phyloP scores from a whole-genome alignment of 2,329 filamentous ascomycete genomes.

The Calonectria pseudoturangicola region DNA sequence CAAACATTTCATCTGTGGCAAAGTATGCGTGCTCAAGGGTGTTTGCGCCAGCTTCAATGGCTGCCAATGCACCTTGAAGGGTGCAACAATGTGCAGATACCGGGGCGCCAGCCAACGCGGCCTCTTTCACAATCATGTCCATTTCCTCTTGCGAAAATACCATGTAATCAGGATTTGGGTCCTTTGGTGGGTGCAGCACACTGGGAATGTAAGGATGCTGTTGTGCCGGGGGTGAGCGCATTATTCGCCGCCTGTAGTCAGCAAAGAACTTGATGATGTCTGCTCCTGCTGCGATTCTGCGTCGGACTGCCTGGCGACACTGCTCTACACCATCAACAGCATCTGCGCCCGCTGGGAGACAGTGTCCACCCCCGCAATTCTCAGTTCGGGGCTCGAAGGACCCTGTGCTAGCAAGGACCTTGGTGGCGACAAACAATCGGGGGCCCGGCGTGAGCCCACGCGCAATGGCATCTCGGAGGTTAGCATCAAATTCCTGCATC shows the following conservation, averaged over 20 bases:
- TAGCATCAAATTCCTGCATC: slow-evolving; percentile 69
- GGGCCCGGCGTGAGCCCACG: slow-evolving; percentile 73
- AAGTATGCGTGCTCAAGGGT: slow-evolving; percentile 68
- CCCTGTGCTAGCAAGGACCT: slow-evolving; percentile 66
- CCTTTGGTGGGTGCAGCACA: slow-evolving; percentile 40
- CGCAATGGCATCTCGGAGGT: slow-evolving; percentile 72
- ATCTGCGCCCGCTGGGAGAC: slow-evolving; percentile 25
- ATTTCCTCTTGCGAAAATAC: slow-evolving; percentile 70
- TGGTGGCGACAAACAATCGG: slow-evolving; percentile 73
- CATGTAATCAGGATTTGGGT: slow-evolving; percentile 64
- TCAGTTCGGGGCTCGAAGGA: slow-evolving; percentile 70
- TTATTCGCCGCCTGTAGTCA: slow-evolving; percentile 66
- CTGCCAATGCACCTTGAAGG: slow-evolving; percentile 5
- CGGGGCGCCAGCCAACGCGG: slow-evolving; percentile 57
- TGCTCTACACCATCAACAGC: slow-evolving; percentile 21
- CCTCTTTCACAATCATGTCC: slow-evolving; percentile 69
- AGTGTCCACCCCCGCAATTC: slow-evolving; percentile 55
- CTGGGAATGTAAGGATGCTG: slow-evolving; percentile 52
- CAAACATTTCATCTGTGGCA: slow-evolving; percentile 62
- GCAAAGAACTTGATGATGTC: slow-evolving; percentile 72
- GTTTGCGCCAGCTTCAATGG: slow-evolving; percentile 52
- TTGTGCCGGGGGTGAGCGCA: slow-evolving; percentile 63
- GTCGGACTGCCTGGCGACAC: slow-evolving; percentile 64
- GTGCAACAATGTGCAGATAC: slow-evolving; percentile 24
- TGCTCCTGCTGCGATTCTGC: slow-evolving; percentile 68